Percentiles rank a stretch among this genome's conserved stretches.
Evolutionary conservation across 495 filamentous ascomycete species (phyloP).

Genomic region (Letharia lupina): DNA sequence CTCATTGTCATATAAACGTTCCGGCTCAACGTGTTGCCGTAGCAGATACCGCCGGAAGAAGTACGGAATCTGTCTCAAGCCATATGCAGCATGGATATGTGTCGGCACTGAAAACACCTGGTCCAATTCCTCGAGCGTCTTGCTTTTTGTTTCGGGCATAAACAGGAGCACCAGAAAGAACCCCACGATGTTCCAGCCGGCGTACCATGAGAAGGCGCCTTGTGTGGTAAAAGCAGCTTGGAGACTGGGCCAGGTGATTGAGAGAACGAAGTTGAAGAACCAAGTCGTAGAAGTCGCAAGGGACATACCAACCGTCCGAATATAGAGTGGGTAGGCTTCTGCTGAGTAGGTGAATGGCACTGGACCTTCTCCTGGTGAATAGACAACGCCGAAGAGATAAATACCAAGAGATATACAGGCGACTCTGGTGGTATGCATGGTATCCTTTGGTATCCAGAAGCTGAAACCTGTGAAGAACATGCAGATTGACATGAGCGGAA

Average conservation of each 20-base stretch:
- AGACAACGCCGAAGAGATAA: conserved; percentile 66
- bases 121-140: conserved; percentile 40
- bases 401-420: conserved; percentile 60
- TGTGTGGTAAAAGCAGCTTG: conserved; percentile 43
- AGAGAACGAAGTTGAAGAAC: conserved; percentile 61
- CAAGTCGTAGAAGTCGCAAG: conserved; percentile 61
- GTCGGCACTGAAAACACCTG: conserved; percentile 40
- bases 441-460: conserved; percentile 57
- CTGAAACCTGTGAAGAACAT: conserved; percentile 74
- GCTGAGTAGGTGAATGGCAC: conserved; percentile 81
- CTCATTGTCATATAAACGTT: conserved; percentile 17
- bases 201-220: conserved; percentile 57
- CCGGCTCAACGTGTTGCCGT: conserved; percentile 32
- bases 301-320: conserved; percentile 62
- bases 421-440: conserved; percentile 34
- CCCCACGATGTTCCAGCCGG: conserved; percentile 39
- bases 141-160: conserved; percentile 40
- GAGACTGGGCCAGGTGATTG: conserved; percentile 57
- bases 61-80: conserved; percentile 38
- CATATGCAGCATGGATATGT: conserved; percentile 32
- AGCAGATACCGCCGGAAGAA: conserved; percentile 42
- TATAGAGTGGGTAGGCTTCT: conserved; percentile 69
- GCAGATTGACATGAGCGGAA: conserved; percentile 61
- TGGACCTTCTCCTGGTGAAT: conserved; percentile 72
- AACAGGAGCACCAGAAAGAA: conserved; percentile 34